Evolutionary conservation across 495 filamentous ascomycete genomes (phyloP).

Genomic region (Talaromyces adpressus): DNA sequence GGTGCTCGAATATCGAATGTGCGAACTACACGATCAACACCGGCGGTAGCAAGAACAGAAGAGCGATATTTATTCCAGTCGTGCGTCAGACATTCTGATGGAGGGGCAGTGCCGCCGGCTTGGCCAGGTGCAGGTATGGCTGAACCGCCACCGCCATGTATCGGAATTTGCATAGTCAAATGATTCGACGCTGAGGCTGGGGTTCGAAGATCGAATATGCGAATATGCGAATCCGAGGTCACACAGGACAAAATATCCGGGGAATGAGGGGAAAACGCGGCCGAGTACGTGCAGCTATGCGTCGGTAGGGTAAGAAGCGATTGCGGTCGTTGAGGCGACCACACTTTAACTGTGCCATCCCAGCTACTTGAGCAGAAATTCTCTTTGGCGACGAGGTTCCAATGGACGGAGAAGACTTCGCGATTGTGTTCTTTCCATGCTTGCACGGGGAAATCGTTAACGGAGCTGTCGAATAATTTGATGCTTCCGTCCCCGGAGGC

Average conservation of each 20-base stretch:
- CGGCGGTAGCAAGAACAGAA: slow-evolving; percentile 73
- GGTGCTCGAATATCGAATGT: slow-evolving; percentile 82
- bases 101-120: slow-evolving; percentile 31
- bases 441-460: slow-evolving; percentile 74
- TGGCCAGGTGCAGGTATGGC: slow-evolving; percentile 31
- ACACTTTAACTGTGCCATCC: slow-evolving; percentile 93
- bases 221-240: slow-evolving; percentile 74
- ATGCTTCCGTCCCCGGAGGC: slow-evolving; percentile 88
- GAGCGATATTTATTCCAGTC: slow-evolving; percentile 98
- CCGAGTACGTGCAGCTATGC: slow-evolving; percentile 85
- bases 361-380: slow-evolving; percentile 83
- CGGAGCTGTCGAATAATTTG: slow-evolving; percentile 81
- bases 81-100: slow-evolving; percentile 80
- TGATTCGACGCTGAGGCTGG: slow-evolving; percentile 78
- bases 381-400: slow-evolving; percentile 89
- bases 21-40: slow-evolving; percentile 81
- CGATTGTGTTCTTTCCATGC: slow-evolving; percentile 88
- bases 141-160: slow-evolving; percentile 50
- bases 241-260: slow-evolving; percentile 75
- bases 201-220: slow-evolving; percentile 83
- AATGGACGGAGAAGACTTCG: slow-evolving; percentile 84
- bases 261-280: slow-evolving; percentile 72
- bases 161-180: slow-evolving; percentile 66
- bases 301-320: slow-evolving; percentile 80
- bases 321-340: slow-evolving; percentile 64